These are phyloP conservation scores for Penicillium sp. DNA, from an alignment of 2,329 filamentous ascomycete genomes.

Conservation along the genomic window DNA sequence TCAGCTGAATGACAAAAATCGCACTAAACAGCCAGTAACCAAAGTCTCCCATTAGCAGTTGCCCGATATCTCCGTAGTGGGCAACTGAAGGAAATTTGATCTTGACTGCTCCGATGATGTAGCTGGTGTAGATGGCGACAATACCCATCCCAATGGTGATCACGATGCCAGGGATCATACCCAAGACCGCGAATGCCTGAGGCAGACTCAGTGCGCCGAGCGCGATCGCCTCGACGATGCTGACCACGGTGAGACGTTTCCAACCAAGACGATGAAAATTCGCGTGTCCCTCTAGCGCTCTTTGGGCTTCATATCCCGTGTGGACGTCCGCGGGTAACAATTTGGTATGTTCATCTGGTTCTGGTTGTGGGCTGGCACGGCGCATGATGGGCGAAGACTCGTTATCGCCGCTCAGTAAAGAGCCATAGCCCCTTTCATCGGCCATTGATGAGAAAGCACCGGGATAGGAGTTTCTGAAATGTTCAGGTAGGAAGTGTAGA, in stretches of 20 bases:
- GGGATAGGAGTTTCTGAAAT: background rate
- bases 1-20: slow-evolving; percentile 8
- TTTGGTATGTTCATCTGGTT: background rate
- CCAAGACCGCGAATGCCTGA: background rate
- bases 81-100: slow-evolving; percentile 11
- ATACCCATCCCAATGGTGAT: background rate
- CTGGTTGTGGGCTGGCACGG: background rate
- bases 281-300: background rate
- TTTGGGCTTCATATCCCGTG: background rate
- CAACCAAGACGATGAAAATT: slow-evolving; percentile 4
- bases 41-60: slow-evolving; percentile 6
- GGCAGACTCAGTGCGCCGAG: slow-evolving; percentile 1
- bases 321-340: background rate
- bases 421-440: background rate
- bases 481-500: background rate
- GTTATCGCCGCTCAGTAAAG: background rate
- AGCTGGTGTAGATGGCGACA: slow-evolving; percentile 3
- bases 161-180: slow-evolving; percentile 1
- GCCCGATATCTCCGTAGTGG: slow-evolving; percentile 14
- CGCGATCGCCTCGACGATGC: slow-evolving; percentile 3
- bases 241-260: slow-evolving; percentile 2
- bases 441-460: background rate
- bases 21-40: slow-evolving; percentile 13
- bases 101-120: slow-evolving; percentile 13
- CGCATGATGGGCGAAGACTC: background rate